Evolutionary conservation across 495 filamentous ascomycete genomes (phyloP).

Genomic region (Penicillium canescens): DNA sequence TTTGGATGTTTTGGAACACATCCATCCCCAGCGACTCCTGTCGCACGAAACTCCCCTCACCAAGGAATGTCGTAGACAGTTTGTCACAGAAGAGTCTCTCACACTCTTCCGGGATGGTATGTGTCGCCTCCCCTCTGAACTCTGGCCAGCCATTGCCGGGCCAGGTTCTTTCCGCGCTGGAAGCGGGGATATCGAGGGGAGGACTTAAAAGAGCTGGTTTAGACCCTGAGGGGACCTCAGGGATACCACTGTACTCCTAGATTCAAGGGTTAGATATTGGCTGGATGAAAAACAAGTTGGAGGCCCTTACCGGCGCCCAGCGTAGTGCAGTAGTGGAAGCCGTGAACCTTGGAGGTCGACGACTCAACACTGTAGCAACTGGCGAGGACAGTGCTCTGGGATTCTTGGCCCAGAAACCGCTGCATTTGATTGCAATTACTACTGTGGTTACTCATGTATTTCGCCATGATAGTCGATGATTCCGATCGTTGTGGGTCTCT

Average conservation of each 20-base stretch:
- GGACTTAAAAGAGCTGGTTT: constrained; percentile 78
- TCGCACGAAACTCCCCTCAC: constrained; percentile 74
- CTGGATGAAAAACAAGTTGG: neutral
- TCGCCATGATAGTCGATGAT: constrained; percentile 42
- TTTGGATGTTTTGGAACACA: constrained; percentile 49
- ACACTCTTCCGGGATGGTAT: constrained; percentile 98
- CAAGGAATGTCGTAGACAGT: constrained; percentile 88
- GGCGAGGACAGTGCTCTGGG: constrained; percentile 71
- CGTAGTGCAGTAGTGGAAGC: constrained; percentile 95
- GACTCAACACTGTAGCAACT: constrained; percentile 75
- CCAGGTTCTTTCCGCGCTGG: constrained; percentile 58
- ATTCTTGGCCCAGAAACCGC: constrained; percentile 44
- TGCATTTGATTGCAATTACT: constrained; percentile 71
- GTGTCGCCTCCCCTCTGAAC: constrained; percentile 84
- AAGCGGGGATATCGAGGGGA: constrained; percentile 71
- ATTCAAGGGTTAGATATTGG: constrained; percentile 4
- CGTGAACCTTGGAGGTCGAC: constrained; percentile 59
- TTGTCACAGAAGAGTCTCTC: constrained; percentile 99
- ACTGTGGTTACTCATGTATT: constrained; percentile 64
- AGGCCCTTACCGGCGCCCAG: constrained; percentile 63
- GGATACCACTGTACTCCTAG: constrained; percentile 92
- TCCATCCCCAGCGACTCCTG: constrained; percentile 77
- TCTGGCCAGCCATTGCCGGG: constrained; percentile 37
- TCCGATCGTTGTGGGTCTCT: constrained; percentile 6
- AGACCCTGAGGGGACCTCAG: constrained; percentile 87